Conservation (phyloP, 768 basidiomycete species). For the Infundibulicybe gibba region DNA sequence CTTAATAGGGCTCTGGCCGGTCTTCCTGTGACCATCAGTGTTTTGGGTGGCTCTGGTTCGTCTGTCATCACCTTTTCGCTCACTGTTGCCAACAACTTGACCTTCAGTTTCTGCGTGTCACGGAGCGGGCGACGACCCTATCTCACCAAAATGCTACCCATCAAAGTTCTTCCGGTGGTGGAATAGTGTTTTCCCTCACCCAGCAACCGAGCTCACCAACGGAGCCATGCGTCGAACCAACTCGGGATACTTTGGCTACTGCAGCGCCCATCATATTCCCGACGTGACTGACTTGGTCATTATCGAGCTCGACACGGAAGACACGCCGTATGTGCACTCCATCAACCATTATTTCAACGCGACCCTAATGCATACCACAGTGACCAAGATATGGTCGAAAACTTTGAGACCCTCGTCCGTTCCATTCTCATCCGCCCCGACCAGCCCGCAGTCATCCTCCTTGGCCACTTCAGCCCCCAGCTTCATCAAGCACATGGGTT, state of each 20-base stretch:
- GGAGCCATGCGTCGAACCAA: slow-evolving; percentile 91
- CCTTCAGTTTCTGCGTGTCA: slow-evolving; percentile 89
- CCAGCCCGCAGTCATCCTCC: slow-evolving; percentile 85
- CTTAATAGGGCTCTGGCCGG: slow-evolving; percentile 82
- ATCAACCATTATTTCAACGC: background rate
- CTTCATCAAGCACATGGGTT: slow-evolving; percentile 76
- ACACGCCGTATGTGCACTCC: slow-evolving; percentile 63
- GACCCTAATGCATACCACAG: slow-evolving; percentile 29
- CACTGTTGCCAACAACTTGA: slow-evolving; percentile 5
- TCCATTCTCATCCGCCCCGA: slow-evolving; percentile 89
- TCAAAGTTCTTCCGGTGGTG: slow-evolving; percentile 97
- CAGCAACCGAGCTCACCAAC: slow-evolving; percentile 96
- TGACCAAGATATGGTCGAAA: slow-evolving; percentile 65
- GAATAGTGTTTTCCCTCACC: slow-evolving; percentile 97
- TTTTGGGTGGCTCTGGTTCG: slow-evolving; percentile 85
- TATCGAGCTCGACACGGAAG: slow-evolving; percentile 91
- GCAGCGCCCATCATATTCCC: slow-evolving; percentile 89
- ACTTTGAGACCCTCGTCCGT: slow-evolving; percentile 91
- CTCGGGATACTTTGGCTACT: slow-evolving; percentile 94
- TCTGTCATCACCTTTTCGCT: slow-evolving; percentile 37
- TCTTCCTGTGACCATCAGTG: slow-evolving; percentile 84
- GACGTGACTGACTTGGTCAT: slow-evolving; percentile 94
- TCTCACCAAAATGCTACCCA: slow-evolving; percentile 84
- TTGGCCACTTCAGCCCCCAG: slow-evolving; percentile 96
- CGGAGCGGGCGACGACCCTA: slow-evolving; percentile 88